phyloP scores from a whole-genome alignment of 129 eudicot genomes.

The Chrysanthemum makinoi region DNA sequence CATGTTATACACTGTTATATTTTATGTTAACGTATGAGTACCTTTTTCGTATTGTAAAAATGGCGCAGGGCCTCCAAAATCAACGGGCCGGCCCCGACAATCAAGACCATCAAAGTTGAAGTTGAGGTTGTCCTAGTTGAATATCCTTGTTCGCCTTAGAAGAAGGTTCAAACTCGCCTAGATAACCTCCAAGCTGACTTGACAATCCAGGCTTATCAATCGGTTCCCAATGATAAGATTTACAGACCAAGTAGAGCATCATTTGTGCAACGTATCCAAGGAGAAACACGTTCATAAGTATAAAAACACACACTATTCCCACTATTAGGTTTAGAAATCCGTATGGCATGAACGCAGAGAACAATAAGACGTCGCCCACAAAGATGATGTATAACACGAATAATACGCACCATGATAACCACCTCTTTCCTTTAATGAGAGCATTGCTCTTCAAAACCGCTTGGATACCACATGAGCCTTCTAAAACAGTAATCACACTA shows the following conservation, averaged over 20 bases:
- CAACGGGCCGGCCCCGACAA: too few species aligned
- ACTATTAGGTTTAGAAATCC: slow-evolving; percentile 14
- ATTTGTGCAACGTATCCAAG: slow-evolving; percentile 35
- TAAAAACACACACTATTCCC: slow-evolving; percentile 28
- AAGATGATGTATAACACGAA: slow-evolving; percentile 29
- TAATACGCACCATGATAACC: slow-evolving; percentile 28
- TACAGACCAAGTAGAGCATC: slow-evolving; percentile 36
- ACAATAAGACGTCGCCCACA: slow-evolving; percentile 15
- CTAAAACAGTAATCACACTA: slow-evolving; percentile 56
- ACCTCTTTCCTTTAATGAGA: slow-evolving; percentile 19
- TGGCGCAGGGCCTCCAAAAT: too few species aligned
- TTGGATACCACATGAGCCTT: slow-evolving; percentile 46
- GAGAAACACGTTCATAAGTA: slow-evolving; percentile 27
- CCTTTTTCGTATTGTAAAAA: too few species aligned
- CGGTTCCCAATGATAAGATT: slow-evolving; percentile 31
- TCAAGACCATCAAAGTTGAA: slow-evolving; percentile 28
- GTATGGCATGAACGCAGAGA: not conserved
- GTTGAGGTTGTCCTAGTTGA: slow-evolving; percentile 35
- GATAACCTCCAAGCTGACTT: slow-evolving; percentile 35
- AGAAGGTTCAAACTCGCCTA: slow-evolving; percentile 32
- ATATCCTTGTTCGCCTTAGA: slow-evolving; percentile 31
- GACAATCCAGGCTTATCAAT: slow-evolving; percentile 32
- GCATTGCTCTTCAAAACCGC: slow-evolving; percentile 53
- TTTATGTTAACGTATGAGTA: too few species aligned
- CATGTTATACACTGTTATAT: too few species aligned